Conservation (phyloP, 768 basidiomycete species). For the Hericium erinaceus region DNA sequence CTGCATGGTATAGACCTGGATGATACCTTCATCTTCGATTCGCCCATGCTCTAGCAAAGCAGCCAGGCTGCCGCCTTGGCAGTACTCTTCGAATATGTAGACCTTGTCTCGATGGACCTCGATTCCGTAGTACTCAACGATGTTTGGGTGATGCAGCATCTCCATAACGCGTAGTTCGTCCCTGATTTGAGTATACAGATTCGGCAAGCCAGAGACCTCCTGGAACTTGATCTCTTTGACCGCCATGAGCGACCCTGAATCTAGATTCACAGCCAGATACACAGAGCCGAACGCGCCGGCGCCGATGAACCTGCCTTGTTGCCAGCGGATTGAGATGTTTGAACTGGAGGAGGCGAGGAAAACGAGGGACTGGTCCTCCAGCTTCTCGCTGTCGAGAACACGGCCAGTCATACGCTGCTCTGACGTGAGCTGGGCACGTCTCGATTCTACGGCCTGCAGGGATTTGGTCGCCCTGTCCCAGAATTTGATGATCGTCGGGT, state of each 20-base stretch:
- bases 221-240: conserved; percentile 86
- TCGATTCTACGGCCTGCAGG: conserved; percentile 55
- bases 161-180: conserved; percentile 98
- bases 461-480: conserved; percentile 64
- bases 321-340: conserved; percentile 95
- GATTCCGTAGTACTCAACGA: conserved; percentile 98
- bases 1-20: conserved; percentile 93
- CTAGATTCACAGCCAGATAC: conserved; percentile 95
- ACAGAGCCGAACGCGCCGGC: conserved; percentile 99
- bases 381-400: conserved; percentile 87
- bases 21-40: conserved; percentile 94
- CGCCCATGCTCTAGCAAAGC: conserved; percentile 84
- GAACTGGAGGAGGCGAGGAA: conserved; percentile 94
- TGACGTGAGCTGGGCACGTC: conserved; percentile 47
- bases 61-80: conserved; percentile 90
- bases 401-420: conserved; percentile 79
- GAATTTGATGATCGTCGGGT: conserved; percentile 59
- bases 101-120: conserved; percentile 98
- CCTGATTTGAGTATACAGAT: conserved; percentile 84
- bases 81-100: conserved; percentile 98
- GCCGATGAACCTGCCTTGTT: conserved; percentile 96
- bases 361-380: conserved; percentile 87
- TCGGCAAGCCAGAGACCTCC: conserved; percentile 67
- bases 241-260: conserved; percentile 93
- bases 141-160: conserved; percentile 93